Evolutionary conservation across 2,329 filamentous ascomycete genomes (phyloP).

Genomic region (Fusarium oligoseptatum): DNA sequence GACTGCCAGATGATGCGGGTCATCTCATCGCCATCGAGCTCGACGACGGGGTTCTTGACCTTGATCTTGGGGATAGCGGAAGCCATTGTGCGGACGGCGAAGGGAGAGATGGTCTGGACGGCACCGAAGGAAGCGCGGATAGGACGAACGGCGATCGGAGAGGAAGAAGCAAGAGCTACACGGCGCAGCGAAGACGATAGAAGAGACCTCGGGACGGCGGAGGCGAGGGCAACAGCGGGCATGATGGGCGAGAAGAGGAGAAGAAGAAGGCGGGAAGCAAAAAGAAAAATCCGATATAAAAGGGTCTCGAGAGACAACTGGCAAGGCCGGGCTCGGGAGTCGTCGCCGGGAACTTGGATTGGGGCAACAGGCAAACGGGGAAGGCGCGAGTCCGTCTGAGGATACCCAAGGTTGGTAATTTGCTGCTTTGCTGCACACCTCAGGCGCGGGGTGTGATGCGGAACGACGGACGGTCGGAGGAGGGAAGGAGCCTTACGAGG

Average conservation of each 20-base stretch:
- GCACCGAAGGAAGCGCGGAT: constrained; percentile 62
- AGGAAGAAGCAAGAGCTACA: constrained; percentile 42
- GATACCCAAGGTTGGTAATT: neutral
- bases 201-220: constrained; percentile 49
- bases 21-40: constrained; percentile 97
- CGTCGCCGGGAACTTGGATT: constrained; percentile 37
- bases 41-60: constrained; percentile 99
- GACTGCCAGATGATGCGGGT: constrained; percentile 98
- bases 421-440: constrained; percentile 25
- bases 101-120: constrained; percentile 65
- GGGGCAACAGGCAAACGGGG: constrained; percentile 24
- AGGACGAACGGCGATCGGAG: constrained; percentile 48
- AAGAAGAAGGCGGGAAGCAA: constrained; percentile 40
- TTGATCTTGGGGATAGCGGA: constrained; percentile 84
- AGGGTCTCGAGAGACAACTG: constrained; percentile 30
- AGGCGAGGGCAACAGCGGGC: constrained; percentile 47
- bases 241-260: constrained; percentile 45
- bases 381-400: constrained; percentile 19
- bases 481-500: constrained; percentile 3
- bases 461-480: constrained; percentile 32
- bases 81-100: constrained; percentile 73
- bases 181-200: constrained; percentile 49
- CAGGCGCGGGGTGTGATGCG: constrained; percentile 24
- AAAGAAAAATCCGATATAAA: constrained; percentile 44
- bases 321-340: constrained; percentile 39